These are phyloP conservation scores for Craspedostauros australis DNA, from an alignment of 108 stramenopile species.

Conservation along the genomic window DNA sequence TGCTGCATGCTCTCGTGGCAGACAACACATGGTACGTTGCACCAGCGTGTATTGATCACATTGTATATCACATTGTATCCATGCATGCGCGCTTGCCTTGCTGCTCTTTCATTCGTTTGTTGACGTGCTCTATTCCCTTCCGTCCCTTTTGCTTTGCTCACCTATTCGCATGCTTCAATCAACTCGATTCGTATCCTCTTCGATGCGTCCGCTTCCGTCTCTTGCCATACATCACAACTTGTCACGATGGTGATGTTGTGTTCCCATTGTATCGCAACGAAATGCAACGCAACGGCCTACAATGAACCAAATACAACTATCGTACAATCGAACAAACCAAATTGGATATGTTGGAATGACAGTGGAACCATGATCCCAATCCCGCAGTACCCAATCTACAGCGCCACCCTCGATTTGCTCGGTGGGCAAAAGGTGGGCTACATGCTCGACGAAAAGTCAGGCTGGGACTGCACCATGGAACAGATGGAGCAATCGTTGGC, in stretches of 20 bases:
- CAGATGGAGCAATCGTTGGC: constrained; percentile 74
- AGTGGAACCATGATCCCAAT: constrained; percentile 93
- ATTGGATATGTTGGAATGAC: too few relatives aligned
- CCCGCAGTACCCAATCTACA: constrained; percentile 98
- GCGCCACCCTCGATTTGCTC: constrained; percentile 80
- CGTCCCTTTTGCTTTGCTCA: too few relatives aligned
- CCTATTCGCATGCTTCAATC: neutral
- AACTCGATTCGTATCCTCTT: neutral
- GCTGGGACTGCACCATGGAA: constrained; percentile 80
- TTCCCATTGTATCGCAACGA: too few relatives aligned
- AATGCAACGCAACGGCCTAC: too few relatives aligned
- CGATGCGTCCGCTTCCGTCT: neutral
- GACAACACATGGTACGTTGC: constrained; percentile 40
- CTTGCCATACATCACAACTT: neutral
- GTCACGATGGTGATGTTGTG: too few relatives aligned
- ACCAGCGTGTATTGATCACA: neutral
- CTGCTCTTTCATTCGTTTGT: too few relatives aligned
- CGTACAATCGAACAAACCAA: too few relatives aligned
- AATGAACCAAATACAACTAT: too few relatives aligned
- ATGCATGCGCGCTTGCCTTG: too few relatives aligned
- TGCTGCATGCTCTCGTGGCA: constrained; percentile 75
- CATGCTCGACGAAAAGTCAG: constrained; percentile 76
- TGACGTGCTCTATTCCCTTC: too few relatives aligned
- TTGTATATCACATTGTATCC: too few relatives aligned
- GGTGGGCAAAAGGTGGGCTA: constrained; percentile 88